phyloP scores from a whole-genome alignment of 495 filamentous ascomycete genomes.

The Neurospora sp. region DNA sequence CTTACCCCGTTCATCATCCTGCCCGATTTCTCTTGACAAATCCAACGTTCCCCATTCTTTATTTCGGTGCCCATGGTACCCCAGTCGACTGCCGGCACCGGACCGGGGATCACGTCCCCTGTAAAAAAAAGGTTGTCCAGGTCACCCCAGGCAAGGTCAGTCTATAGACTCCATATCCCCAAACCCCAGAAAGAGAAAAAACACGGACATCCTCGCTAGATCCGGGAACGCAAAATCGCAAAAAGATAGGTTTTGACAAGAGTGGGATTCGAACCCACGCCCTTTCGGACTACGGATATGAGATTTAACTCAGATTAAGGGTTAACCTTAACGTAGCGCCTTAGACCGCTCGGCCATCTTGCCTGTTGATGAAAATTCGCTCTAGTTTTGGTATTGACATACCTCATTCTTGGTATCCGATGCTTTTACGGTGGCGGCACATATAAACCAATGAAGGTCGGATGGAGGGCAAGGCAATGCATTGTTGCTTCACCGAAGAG shows the following conservation, averaged over 20 bases:
- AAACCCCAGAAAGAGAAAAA: background rate
- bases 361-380: background rate
- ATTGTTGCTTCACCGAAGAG: too few species aligned
- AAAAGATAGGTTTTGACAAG: background rate
- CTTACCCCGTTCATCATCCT: background rate
- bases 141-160: background rate
- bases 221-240: too few species aligned
- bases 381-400: background rate
- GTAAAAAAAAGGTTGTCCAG: background rate
- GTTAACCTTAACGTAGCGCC: conserved; percentile 19
- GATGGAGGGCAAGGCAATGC: too few species aligned
- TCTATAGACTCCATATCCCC: background rate
- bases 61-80: background rate
- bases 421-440: too few species aligned
- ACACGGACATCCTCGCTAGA: background rate
- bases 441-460: too few species aligned
- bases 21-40: background rate
- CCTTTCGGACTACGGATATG: conserved; percentile 2
- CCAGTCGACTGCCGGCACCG: background rate
- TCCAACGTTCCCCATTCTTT: background rate
- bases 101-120: background rate
- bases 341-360: conserved; percentile 20
- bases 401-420: too few species aligned
- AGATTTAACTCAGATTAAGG: conserved; percentile 7
- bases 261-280: conserved; percentile 12